Evolutionary conservation across 2,329 filamentous ascomycete species (phyloP).

Genomic region (Neophaeococcomyces aloes): DNA sequence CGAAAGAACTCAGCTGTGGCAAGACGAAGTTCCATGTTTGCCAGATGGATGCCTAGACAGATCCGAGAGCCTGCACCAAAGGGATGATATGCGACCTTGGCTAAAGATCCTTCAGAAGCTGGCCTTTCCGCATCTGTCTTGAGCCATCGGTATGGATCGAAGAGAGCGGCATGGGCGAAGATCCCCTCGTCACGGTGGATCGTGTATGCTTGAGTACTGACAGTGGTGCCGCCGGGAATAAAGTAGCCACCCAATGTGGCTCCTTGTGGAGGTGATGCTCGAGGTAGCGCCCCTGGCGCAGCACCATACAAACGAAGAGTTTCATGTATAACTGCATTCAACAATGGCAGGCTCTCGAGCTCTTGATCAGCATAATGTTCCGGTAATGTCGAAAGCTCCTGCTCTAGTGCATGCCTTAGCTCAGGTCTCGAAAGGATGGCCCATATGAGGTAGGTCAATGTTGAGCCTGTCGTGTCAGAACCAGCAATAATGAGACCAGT

Average conservation of each 20-base stretch:
- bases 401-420: not conserved
- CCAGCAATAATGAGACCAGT: constrained; percentile 41
- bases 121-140: constrained; percentile 35
- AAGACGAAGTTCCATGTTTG: constrained; percentile 47
- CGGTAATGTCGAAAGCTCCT: constrained; percentile 2
- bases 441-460: constrained; percentile 7
- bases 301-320: constrained; percentile 48
- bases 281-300: constrained; percentile 18
- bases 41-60: constrained; percentile 60
- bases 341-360: constrained; percentile 42
- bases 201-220: constrained; percentile 45
- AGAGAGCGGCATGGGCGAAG: constrained; percentile 39
- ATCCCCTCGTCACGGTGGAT: constrained; percentile 44
- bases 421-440: constrained; percentile 4
- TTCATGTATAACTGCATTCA: constrained; percentile 50
- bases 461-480: constrained; percentile 33
- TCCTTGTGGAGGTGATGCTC: constrained; percentile 21
- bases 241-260: constrained; percentile 32
- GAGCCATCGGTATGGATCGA: constrained; percentile 43
- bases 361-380: constrained; percentile 1
- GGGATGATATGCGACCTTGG: constrained; percentile 46
- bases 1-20: constrained; percentile 44
- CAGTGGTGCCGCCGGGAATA: constrained; percentile 42
- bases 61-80: constrained; percentile 60
- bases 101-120: not conserved